Base-by-base conservation (phyloP, 139 green algal genomes). In the Volvox reticuliferus region DNA sequence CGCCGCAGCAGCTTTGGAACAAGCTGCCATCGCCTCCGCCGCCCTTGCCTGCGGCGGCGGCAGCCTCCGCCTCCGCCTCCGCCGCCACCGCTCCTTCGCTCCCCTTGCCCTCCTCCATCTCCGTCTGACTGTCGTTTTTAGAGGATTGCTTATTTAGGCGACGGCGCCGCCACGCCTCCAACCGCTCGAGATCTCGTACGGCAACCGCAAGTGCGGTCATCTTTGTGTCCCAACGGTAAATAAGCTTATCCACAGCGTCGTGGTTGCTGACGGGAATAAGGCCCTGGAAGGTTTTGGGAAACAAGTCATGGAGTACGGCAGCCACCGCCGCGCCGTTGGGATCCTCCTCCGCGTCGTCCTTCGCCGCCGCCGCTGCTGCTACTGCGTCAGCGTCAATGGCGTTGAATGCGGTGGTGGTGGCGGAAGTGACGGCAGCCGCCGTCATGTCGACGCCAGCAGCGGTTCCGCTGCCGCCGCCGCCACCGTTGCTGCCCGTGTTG, bases 211-310 rank as follows among this genome's bases (percentile, higher is more conserved):
- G 35, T 44, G 36, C 78, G 5, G 67, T 22, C 78, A 84, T 84
- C 78, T 84, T 84, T 37, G 36, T 18, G 36, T 84, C 78, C 78
- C 78, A 84, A 3, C 55, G 17, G 55, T 77, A 61, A 2, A 87
- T 33, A 0, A 87, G 81, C 30, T 77, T 87, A 33, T 87, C 81
- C 3, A 88, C 82, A 2, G 22, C 5, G 65, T 79, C 22, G 32
- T 88, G 82, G 33, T 79, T n/a, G 19, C 22, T 79, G 65, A 88
- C 82, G 17, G 82, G 82, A 21, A 88, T 75, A 75, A 88, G 82
- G 18, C 35, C 65, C 35, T 61, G 82, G 65, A 88, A 88, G 65
- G 65, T 44, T 5, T 24, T 63, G 20, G 82, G 82, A 32, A 79
- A 88, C 2, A 88, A 67, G 28, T 36, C 17, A 14, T 67, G 63